These are phyloP conservation scores for Cryptomeria japonica DNA, from an alignment of 75 land plant species.

Conservation along the genomic window DNA sequence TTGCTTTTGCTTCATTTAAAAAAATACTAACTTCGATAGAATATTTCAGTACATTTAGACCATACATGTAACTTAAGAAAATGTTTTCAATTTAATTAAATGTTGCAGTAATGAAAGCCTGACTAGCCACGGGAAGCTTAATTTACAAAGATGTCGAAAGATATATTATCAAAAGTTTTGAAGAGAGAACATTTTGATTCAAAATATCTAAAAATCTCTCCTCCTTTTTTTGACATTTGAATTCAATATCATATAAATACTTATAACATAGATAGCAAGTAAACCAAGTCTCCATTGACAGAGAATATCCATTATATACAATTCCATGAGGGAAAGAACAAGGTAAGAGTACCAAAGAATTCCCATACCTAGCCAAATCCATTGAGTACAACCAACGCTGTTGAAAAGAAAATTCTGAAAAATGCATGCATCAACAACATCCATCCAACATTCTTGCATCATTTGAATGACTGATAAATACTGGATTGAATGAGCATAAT, in stretches of 20 bases:
- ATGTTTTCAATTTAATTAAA: background rate
- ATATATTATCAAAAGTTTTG: background rate
- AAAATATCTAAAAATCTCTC: background rate
- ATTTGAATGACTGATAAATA: background rate
- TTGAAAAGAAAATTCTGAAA: background rate
- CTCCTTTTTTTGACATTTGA: too few relatives aligned
- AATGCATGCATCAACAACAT: background rate
- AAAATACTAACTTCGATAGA: too few relatives aligned
- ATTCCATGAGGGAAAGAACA: background rate
- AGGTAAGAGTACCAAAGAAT: background rate
- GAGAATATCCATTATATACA: background rate
- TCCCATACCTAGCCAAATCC: background rate
- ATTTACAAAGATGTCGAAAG: background rate
- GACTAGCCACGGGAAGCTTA: background rate
- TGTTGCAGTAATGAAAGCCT: background rate
- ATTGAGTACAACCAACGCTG: background rate
- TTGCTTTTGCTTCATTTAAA: too few relatives aligned
- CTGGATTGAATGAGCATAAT: too few relatives aligned
- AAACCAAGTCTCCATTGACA: too few relatives aligned
- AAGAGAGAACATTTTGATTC: background rate
- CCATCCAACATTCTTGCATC: background rate
- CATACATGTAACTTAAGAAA: background rate
- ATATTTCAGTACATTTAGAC: background rate
- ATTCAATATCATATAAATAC: too few relatives aligned
- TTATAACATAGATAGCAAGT: too few relatives aligned